These are phyloP conservation scores for Boletus pseudopeckii DNA, from an alignment of 768 basidiomycete species.

Conservation along the genomic window DNA sequence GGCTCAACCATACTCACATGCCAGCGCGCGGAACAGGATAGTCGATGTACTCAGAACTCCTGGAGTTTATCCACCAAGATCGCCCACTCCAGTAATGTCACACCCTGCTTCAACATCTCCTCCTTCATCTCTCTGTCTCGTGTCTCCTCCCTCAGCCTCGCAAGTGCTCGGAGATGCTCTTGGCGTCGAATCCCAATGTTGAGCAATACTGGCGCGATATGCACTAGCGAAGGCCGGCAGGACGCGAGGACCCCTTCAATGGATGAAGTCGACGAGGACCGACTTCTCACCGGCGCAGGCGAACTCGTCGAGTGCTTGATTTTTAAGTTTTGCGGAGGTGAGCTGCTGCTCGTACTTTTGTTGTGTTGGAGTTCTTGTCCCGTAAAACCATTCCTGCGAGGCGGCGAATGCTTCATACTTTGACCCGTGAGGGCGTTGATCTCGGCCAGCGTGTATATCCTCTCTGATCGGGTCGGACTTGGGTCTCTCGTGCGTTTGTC, in stretches of 20 bases:
- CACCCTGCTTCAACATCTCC: conserved; percentile 61
- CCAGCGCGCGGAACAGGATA: neutral
- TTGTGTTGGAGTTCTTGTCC: conserved; percentile 11
- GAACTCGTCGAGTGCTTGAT: conserved; percentile 9
- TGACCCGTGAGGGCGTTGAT: conserved; percentile 32
- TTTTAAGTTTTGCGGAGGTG: conserved; percentile 18
- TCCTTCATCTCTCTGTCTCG: conserved; percentile 68
- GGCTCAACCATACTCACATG: neutral
- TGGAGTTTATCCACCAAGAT: conserved; percentile 67
- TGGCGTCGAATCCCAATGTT: conserved; percentile 56
- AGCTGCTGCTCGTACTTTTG: conserved; percentile 19
- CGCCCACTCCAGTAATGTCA: conserved; percentile 78
- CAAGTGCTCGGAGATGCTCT: conserved; percentile 63
- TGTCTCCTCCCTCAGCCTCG: conserved; percentile 59
- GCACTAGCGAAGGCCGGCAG: conserved; percentile 63
- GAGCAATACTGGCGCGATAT: conserved; percentile 55
- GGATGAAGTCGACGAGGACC: conserved; percentile 37
- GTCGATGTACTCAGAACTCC: conserved; percentile 22
- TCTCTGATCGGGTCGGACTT: conserved; percentile 32
- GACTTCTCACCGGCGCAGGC: conserved; percentile 16
- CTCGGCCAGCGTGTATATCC: conserved; percentile 34
- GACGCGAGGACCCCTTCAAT: conserved; percentile 55
- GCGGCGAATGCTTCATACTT: conserved; percentile 23
- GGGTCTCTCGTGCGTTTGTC: conserved; percentile 21
- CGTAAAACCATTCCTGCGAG: conserved; percentile 10